A percentile compares a stretch with the other conserved stretches of the same genome.
These are phyloP conservation scores for Chaetomium sp. DNA, from an alignment of 2,329 filamentous ascomycete species.

Conservation along the genomic window DNA sequence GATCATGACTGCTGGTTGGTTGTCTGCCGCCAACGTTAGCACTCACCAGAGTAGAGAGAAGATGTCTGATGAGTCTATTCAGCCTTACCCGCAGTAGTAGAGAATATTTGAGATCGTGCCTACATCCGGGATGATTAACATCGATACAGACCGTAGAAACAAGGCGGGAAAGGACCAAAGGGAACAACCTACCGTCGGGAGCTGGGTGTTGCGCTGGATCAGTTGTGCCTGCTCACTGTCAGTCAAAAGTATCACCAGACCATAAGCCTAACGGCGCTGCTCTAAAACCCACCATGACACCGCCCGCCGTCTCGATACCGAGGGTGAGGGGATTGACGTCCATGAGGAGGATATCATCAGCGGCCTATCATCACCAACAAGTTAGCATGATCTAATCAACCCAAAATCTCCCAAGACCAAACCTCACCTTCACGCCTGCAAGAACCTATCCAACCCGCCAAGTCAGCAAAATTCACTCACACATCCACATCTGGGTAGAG, in stretches of 20 bases:
- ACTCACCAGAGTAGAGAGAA: background rate
- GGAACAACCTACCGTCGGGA: slow-evolving; percentile 56
- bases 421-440: slow-evolving; percentile 29
- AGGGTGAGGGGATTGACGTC: slow-evolving; percentile 95
- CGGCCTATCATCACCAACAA: slow-evolving; percentile 46
- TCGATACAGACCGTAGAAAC: background rate
- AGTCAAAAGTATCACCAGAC: background rate
- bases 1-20: slow-evolving; percentile 92
- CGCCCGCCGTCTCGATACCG: slow-evolving; percentile 94
- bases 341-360: slow-evolving; percentile 75
- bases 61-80: too few species aligned
- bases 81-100: slow-evolving; percentile 64
- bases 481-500: background rate
- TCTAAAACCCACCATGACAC: slow-evolving; percentile 57
- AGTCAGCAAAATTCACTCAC: background rate
- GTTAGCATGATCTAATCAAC: slow-evolving; percentile 51
- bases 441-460: slow-evolving; percentile 9
- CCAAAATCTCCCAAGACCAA: too few species aligned
- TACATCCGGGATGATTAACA: background rate
- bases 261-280: background rate
- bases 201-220: slow-evolving; percentile 88
- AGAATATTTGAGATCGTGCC: slow-evolving; percentile 96
- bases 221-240: slow-evolving; percentile 60
- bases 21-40: slow-evolving; percentile 41
- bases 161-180: background rate